These are phyloP conservation scores for Phaffia rhodozyma DNA, from an alignment of 1,284 basidiomycete genomes.

Conservation along the genomic window DNA sequence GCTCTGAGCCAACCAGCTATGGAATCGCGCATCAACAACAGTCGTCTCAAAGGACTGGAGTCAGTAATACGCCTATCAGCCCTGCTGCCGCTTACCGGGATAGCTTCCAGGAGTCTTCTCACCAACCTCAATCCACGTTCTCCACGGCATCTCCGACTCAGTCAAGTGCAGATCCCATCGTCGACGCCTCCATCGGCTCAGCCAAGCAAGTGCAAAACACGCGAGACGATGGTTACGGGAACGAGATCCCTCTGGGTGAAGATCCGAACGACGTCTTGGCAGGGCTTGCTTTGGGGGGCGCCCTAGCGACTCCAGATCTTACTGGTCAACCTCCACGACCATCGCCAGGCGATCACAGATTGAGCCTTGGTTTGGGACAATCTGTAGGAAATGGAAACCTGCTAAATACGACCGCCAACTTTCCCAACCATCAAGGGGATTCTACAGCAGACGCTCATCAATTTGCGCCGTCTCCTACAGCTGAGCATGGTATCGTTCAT, in stretches of 20 bases:
- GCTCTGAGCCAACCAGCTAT: no score
- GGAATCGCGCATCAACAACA: no score
- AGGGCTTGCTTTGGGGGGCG: not conserved
- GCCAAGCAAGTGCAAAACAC: not conserved
- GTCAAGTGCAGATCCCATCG: not conserved
- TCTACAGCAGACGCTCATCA: no score
- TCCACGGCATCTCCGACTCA: not conserved
- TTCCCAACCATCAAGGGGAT: not conserved
- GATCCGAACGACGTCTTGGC: not conserved
- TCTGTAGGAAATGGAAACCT: not conserved
- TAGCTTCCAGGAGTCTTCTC: no score
- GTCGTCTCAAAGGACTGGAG: no score
- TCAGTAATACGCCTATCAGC: no score
- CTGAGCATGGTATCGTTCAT: no score
- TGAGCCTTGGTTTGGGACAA: conserved; percentile 7
- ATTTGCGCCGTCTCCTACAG: no score
- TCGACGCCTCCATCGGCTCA: not conserved
- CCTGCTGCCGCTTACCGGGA: no score
- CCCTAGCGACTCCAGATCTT: not conserved
- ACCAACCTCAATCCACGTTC: no score
- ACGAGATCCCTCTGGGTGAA: conserved; percentile 15
- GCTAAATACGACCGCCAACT: not conserved
- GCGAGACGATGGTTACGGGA: conserved; percentile 15
- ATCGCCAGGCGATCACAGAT: not conserved
- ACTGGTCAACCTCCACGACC: conserved; percentile 1